A percentile compares a stretch with the other conserved stretches of the same genome.
Conservation (phyloP, 805 yeast genomes). For the Yarrowia yakushimensis region DNA sequence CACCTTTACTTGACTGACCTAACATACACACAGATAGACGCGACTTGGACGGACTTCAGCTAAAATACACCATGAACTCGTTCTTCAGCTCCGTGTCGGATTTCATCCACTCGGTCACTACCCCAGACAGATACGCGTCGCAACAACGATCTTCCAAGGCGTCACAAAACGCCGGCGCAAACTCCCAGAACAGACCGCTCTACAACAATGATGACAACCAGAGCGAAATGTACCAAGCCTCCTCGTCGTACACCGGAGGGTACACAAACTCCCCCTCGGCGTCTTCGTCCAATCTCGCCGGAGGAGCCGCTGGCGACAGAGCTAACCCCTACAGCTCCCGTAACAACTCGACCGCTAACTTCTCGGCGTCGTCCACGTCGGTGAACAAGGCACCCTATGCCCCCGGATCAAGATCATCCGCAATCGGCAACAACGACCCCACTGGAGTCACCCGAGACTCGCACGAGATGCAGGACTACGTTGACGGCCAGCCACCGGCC, state of each 20-base stretch:
- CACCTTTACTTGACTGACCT: not conserved
- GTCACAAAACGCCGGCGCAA: conserved; percentile 24
- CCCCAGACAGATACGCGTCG: conserved; percentile 42
- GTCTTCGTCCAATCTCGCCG: conserved; percentile 19
- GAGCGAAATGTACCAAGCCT: conserved; percentile 23
- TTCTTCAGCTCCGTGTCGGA: conserved; percentile 35
- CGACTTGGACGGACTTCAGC: not conserved
- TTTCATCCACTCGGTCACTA: conserved; percentile 40
- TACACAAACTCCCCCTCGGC: conserved; percentile 21
- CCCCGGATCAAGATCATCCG: conserved; percentile 39
- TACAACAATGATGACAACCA: conserved; percentile 23
- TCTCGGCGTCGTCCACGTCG: conserved; percentile 30
- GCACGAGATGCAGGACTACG: conserved; percentile 40
- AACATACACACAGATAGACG: not conserved
- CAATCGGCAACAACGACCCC: conserved; percentile 34
- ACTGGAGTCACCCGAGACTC: conserved; percentile 38
- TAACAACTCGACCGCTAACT: conserved; percentile 27
- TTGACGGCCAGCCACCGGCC: conserved; percentile 59
- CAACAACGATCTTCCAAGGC: conserved; percentile 23
- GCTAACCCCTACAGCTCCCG: conserved; percentile 26
- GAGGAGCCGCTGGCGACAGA: conserved; percentile 15
- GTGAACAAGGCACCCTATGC: conserved; percentile 34
- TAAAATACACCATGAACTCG: conserved; percentile 32
- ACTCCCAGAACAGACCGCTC: conserved; percentile 13
- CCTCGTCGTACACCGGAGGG: conserved; percentile 17